Evolutionary conservation across 164 flowering plant genomes (phyloP).

Genomic region (Echeveria elegans): DNA sequence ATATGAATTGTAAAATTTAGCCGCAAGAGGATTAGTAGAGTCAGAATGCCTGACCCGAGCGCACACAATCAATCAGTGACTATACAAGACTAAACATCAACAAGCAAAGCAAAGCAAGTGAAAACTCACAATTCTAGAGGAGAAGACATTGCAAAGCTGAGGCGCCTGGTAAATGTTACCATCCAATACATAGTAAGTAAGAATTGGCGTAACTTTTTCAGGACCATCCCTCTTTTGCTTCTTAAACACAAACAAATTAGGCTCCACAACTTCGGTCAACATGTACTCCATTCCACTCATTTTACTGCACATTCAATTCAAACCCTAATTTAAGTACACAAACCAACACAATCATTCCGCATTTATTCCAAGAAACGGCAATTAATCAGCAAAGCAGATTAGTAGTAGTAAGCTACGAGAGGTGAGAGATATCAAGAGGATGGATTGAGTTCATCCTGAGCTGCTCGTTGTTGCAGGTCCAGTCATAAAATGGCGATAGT

Average conservation of each 20-base stretch:
- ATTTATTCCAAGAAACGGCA: too few relatives aligned
- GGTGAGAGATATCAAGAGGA: conserved; percentile 85
- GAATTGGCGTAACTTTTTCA: conserved; percentile 90
- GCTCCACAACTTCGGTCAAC: conserved; percentile 85
- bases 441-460: conserved; percentile 72
- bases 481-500: conserved; percentile 86
- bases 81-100: neutral
- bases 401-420: too few relatives aligned
- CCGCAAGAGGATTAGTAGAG: too few relatives aligned
- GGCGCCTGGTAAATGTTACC: conserved; percentile 98
- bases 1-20: too few relatives aligned
- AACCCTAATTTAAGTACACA: neutral
- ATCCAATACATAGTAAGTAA: conserved; percentile 82
- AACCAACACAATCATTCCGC: conserved; percentile 4
- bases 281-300: conserved; percentile 80
- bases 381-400: too few relatives aligned
- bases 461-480: conserved; percentile 81
- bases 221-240: conserved; percentile 95
- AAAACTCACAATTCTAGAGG: conserved; percentile 76
- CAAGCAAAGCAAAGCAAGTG: neutral
- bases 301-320: conserved; percentile 41
- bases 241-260: conserved; percentile 74
- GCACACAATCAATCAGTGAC: too few relatives aligned
- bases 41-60: too few relatives aligned
- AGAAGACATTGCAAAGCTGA: conserved; percentile 84